Evolutionary conservation across 495 filamentous ascomycete species (phyloP).

Genomic region (Talaromyces adpressus): DNA sequence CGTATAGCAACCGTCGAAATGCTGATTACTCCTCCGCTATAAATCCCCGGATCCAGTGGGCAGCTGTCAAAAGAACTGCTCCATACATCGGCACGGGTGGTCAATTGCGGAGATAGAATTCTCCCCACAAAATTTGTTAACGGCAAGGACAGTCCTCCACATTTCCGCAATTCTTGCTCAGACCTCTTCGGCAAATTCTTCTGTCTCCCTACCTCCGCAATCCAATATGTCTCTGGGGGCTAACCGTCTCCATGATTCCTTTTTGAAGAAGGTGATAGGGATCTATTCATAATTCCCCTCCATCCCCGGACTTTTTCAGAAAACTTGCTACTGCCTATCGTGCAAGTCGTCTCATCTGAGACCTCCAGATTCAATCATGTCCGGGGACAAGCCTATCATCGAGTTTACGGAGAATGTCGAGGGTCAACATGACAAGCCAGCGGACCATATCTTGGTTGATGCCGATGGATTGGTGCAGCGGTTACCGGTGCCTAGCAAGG

Average conservation of each 20-base stretch:
- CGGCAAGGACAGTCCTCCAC: neutral
- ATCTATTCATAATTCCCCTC: neutral
- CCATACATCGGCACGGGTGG: neutral
- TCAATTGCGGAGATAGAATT: neutral
- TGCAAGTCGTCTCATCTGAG: neutral
- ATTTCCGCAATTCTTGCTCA: neutral
- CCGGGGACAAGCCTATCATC: conserved; percentile 13
- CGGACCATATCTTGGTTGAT: conserved; percentile 17
- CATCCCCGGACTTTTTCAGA: neutral
- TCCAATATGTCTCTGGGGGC: neutral
- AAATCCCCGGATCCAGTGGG: neutral
- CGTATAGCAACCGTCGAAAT: neutral
- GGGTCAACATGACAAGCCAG: neutral
- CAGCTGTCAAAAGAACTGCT: neutral
- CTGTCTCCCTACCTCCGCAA: neutral
- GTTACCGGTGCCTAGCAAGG: conserved; percentile 24
- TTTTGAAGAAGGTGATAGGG: neutral
- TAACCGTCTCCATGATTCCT: neutral
- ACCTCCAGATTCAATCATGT: neutral
- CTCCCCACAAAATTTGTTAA: no score
- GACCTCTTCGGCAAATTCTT: neutral
- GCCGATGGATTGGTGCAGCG: conserved; percentile 18
- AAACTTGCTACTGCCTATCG: neutral
- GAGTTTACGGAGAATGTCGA: conserved; percentile 20
- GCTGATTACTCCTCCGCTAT: neutral